A percentile compares a stretch with the other conserved stretches of the same genome.
Conservation (phyloP, 1,284 basidiomycete species). For the Fereydounia khargensis region DNA sequence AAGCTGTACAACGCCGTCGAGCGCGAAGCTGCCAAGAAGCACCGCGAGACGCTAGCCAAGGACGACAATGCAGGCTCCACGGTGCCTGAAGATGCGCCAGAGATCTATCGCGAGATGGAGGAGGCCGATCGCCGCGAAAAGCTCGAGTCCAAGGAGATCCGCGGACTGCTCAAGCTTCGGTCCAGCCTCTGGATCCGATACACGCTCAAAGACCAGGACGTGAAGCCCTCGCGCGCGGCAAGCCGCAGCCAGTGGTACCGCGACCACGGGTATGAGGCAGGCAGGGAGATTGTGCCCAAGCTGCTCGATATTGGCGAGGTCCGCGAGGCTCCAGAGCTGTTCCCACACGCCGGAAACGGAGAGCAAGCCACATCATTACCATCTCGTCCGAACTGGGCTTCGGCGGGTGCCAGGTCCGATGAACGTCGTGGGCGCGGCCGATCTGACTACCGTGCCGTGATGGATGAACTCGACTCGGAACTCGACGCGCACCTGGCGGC, state of each 20-base stretch:
- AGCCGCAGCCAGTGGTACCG: conserved; percentile 49
- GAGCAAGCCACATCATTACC: background rate
- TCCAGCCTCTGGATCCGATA: conserved; percentile 39
- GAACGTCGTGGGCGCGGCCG: conserved; percentile 1
- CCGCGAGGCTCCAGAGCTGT: conserved; percentile 26
- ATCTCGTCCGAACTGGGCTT: background rate
- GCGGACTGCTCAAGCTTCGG: conserved; percentile 25
- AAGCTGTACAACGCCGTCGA: conserved; percentile 48
- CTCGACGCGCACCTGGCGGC: conserved; percentile 13
- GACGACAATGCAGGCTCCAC: conserved; percentile 5
- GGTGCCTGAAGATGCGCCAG: conserved; percentile 44
- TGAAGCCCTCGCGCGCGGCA: conserved; percentile 38
- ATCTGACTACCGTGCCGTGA: conserved; percentile 2
- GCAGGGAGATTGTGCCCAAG: conserved; percentile 50
- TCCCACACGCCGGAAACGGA: conserved; percentile 2
- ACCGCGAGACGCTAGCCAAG: conserved; percentile 2
- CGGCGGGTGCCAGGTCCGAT: background rate
- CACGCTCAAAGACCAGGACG: conserved; percentile 38
- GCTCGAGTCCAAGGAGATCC: conserved; percentile 10
- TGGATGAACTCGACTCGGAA: conserved; percentile 29
- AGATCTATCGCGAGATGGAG: conserved; percentile 54
- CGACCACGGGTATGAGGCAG: conserved; percentile 48
- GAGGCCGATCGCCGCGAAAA: conserved; percentile 25
- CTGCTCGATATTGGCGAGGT: conserved; percentile 43
- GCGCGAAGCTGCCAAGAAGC: conserved; percentile 20